These are phyloP conservation scores for Bothriochloa decipiens DNA, from an alignment of 176 grass and related monocot genomes.

Conservation along the genomic window DNA sequence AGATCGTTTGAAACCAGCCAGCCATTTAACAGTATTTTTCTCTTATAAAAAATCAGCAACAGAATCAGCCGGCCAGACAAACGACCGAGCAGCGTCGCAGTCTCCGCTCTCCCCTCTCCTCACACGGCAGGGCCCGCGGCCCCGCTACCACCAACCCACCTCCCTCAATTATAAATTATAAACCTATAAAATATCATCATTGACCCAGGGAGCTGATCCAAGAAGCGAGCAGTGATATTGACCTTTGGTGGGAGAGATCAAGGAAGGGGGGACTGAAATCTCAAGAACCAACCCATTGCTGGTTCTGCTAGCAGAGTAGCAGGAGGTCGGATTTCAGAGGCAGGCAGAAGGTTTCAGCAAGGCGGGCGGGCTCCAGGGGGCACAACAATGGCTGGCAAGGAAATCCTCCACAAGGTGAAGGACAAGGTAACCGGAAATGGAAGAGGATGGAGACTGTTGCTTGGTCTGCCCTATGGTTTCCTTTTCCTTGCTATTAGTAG, in stretches of 20 bases:
- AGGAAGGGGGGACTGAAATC: not conserved
- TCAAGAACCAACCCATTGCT: conserved; percentile 33
- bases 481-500: not conserved
- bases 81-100: no score
- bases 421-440: conserved; percentile 50
- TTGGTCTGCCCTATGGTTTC: not conserved
- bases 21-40: no score
- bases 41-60: no score
- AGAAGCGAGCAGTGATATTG: not conserved
- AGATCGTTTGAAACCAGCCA: no score
- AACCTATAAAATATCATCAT: conserved; percentile 18
- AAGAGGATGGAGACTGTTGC: conserved; percentile 13
- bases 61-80: no score
- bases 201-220: conserved; percentile 36
- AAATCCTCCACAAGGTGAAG: conserved; percentile 68
- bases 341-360: conserved; percentile 13
- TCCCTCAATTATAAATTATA: conserved; percentile 51
- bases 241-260: conserved; percentile 1
- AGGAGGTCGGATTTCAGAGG: conserved; percentile 20
- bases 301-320: not conserved
- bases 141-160: conserved; percentile 29
- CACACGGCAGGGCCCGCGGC: no score
- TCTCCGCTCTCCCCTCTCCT: not conserved
- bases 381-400: conserved; percentile 59
- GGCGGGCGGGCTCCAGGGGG: not conserved